Percentiles rank a stretch among this genome's conserved stretches.
Evolutionary conservation across 2,329 filamentous ascomycete species (phyloP).

Genomic region (Colletotrichum simmondsii): DNA sequence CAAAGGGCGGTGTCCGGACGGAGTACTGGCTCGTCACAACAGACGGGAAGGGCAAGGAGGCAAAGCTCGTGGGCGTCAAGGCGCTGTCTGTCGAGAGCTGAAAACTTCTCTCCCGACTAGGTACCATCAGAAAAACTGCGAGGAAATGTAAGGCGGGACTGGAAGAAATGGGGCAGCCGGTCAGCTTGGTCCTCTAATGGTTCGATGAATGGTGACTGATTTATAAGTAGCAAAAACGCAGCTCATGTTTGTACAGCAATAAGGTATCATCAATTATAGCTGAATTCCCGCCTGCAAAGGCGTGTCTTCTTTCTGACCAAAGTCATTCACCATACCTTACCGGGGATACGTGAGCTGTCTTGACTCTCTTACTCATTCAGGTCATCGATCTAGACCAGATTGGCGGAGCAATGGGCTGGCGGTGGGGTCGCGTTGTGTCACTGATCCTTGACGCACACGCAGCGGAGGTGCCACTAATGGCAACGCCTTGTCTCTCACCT

Average conservation of each 20-base stretch:
- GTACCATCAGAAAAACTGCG: neutral
- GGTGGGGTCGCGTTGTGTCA: neutral
- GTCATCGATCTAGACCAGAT: slow-evolving; percentile 4
- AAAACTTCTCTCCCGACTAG: neutral
- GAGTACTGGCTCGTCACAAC: slow-evolving; percentile 85
- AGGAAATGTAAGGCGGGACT: neutral
- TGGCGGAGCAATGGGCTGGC: neutral
- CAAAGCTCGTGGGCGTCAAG: slow-evolving; percentile 80
- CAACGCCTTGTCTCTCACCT: slow-evolving; percentile 21
- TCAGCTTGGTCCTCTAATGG: neutral
- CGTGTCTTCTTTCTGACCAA: neutral
- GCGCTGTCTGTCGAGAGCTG: slow-evolving; percentile 80
- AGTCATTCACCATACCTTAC: neutral
- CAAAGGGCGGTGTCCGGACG: slow-evolving; percentile 68
- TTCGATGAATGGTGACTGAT: neutral
- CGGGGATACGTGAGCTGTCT: neutral
- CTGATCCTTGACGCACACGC: slow-evolving; percentile 1
- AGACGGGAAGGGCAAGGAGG: slow-evolving; percentile 64
- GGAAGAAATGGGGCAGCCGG: neutral
- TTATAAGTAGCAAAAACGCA: neutral
- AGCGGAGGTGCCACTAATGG: slow-evolving; percentile 34
- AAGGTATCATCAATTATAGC: neutral
- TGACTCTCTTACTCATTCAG: neutral
- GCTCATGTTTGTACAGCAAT: neutral
- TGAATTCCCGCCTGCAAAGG: no score